Evolutionary conservation across 805 yeast genomes (phyloP), one percentile per base, ranked within the genome.

Genomic region (Saturnispora quitensis): DNA sequence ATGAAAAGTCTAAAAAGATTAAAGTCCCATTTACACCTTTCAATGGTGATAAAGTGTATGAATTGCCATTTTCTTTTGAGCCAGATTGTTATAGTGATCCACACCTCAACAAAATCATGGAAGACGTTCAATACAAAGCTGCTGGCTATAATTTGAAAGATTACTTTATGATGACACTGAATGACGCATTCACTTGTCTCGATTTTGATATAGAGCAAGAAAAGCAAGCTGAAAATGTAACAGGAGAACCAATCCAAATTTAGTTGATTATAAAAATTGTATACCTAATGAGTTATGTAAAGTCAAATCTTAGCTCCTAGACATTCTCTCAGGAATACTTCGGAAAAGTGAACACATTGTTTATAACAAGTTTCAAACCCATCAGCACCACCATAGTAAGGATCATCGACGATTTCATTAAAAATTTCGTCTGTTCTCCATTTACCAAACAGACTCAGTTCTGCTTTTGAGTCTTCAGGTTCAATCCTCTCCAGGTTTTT

Each of bases 151-250:
- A 82, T 54, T 72, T 86, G 28, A 78, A 80, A 47, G 72, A 69
- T 33, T 89, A 86, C 18, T 87, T 84, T 62, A 80, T 81, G 57
- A 78, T 91, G 57, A 82, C 91, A 4, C 70, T 93, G 49, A 85
- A 86, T 53, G 93, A 86, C 58, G 97, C 98, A 5, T 91, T 90
- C 60, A 79, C 82, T 70, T 97, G 98, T 0, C 71, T 93, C 54
- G 90, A 88, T 15, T 89, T 97, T 65, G 76, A 84, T 53, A 77
- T 93, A 27, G 84, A 80, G 40, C 74, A 70, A 42, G 90, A 85
- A 57, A 74, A 77, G 58, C 22, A 17, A 20, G 18, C 47, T 10
- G 24, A 18, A 17, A 38, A 18, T 18, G 15, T 17, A 15, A 12
- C 31, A 24, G 6, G 24, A 25, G 34, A 28, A 6, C 45, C 25